Evolutionary conservation across 179 eudicot species (phyloP).

Genomic region (Patellifolia procumbens): DNA sequence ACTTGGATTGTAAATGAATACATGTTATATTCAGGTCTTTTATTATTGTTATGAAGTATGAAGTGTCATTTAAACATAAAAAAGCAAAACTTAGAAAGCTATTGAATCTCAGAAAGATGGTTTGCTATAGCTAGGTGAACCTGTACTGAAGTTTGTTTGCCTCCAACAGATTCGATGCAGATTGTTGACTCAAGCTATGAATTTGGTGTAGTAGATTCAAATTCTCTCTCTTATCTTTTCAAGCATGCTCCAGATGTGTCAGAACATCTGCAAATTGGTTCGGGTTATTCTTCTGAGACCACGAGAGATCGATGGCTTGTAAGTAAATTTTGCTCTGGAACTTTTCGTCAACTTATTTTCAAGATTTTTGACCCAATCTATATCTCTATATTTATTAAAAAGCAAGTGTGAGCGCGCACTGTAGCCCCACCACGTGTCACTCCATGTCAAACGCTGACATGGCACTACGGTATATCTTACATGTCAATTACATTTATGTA

Average conservation of each 20-base stretch:
- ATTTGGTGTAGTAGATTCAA: slow-evolving; percentile 81
- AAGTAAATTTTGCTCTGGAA: slow-evolving; percentile 19
- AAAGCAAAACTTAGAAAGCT: neutral
- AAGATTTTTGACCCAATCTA: neutral
- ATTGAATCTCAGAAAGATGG: slow-evolving; percentile 1
- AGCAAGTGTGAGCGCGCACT: no score
- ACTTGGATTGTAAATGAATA: neutral
- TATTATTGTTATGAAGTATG: neutral
- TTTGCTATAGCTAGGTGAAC: neutral
- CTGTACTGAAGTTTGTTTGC: slow-evolving; percentile 26
- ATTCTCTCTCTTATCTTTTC: slow-evolving; percentile 75
- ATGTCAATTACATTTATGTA: no score
- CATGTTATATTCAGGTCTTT: neutral
- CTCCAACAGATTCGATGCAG: slow-evolving; percentile 57
- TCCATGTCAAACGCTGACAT: no score
- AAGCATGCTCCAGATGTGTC: slow-evolving; percentile 81
- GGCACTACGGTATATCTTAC: no score
- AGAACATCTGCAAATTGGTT: slow-evolving; percentile 50
- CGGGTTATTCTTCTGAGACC: slow-evolving; percentile 46
- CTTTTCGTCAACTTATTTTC: neutral
- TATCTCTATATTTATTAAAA: no score
- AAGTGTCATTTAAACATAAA: neutral
- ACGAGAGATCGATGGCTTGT: slow-evolving; percentile 81
- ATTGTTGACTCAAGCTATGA: slow-evolving; percentile 70
- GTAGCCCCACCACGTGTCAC: no score